Evolutionary conservation across 345 rosid genomes (phyloP).

Genomic region (Nasturtium officinale): DNA sequence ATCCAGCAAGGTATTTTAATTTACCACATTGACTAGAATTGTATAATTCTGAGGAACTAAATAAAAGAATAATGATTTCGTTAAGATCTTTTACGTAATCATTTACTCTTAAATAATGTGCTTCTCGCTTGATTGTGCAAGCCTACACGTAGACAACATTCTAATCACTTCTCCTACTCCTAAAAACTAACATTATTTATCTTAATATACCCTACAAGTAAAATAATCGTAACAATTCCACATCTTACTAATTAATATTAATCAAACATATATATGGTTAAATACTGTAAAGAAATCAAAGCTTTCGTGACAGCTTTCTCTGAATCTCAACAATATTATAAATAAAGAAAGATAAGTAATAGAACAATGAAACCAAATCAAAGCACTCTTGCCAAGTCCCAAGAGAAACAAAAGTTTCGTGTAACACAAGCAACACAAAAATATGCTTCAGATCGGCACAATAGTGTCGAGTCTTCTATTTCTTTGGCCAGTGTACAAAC

Average conservation of each 20-base stretch:
- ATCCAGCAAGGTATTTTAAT: no score
- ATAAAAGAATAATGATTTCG: no score
- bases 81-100: no score
- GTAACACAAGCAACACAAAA: not conserved
- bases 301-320: constrained; percentile 4
- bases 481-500: constrained; percentile 31
- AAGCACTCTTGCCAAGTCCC: not conserved
- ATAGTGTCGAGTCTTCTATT: no score
- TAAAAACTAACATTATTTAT: not conserved
- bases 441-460: constrained; percentile 7
- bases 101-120: not conserved
- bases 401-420: not conserved
- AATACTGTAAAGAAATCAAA: not conserved
- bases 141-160: not conserved
- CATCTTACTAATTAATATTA: constrained; percentile 25
- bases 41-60: no score
- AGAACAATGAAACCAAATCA: constrained; percentile 21
- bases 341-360: not conserved
- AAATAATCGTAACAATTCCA: not conserved
- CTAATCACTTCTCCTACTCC: constrained; percentile 14
- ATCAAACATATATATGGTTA: not conserved
- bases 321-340: constrained; percentile 11
- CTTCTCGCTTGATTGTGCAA: not conserved
- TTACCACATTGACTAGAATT: no score
- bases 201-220: not conserved